Evolutionary conservation across 2,329 filamentous ascomycete genomes (phyloP).

Genomic region (Myotisia sp.): DNA sequence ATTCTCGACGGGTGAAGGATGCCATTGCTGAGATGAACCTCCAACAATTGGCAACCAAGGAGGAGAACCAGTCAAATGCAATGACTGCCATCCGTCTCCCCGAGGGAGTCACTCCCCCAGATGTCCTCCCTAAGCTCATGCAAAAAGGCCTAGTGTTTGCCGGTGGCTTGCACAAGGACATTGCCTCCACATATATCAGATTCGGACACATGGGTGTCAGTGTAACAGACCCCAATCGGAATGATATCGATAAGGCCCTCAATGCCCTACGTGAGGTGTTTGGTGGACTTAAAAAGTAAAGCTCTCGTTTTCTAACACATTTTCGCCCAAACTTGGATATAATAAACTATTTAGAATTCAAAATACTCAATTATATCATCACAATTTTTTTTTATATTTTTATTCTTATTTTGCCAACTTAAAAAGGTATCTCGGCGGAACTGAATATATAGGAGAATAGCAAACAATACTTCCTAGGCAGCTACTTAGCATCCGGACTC

Average conservation of each 20-base stretch:
- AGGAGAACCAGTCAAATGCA: slow-evolving; percentile 83
- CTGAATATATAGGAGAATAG: not conserved
- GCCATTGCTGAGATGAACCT: slow-evolving; percentile 66
- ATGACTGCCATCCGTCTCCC: slow-evolving; percentile 98
- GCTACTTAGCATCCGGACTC: no score
- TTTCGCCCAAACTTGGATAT: no score
- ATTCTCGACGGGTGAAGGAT: slow-evolving; percentile 76
- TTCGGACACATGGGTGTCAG: slow-evolving; percentile 98
- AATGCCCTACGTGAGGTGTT: slow-evolving; percentile 61
- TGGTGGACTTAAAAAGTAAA: slow-evolving; percentile 55
- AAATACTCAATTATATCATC: no score
- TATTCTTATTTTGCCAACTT: not conserved
- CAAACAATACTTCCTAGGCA: no score
- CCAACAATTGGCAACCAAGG: slow-evolving; percentile 70
- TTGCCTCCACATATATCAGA: slow-evolving; percentile 81
- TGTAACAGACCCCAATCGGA: slow-evolving; percentile 62
- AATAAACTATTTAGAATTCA: no score
- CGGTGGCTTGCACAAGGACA: slow-evolving; percentile 89
- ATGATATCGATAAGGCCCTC: slow-evolving; percentile 74
- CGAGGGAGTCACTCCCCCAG: slow-evolving; percentile 62
- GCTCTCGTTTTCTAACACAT: no score
- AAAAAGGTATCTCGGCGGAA: not conserved
- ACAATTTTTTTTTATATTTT: not conserved
- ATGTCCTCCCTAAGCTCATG: slow-evolving; percentile 69
- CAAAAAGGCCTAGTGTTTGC: slow-evolving; percentile 89